Percentiles rank a stretch among this genome's conserved stretches.
phyloP scores from a whole-genome alignment of 2,329 filamentous ascomycete species.

The Diatrype stigma region DNA sequence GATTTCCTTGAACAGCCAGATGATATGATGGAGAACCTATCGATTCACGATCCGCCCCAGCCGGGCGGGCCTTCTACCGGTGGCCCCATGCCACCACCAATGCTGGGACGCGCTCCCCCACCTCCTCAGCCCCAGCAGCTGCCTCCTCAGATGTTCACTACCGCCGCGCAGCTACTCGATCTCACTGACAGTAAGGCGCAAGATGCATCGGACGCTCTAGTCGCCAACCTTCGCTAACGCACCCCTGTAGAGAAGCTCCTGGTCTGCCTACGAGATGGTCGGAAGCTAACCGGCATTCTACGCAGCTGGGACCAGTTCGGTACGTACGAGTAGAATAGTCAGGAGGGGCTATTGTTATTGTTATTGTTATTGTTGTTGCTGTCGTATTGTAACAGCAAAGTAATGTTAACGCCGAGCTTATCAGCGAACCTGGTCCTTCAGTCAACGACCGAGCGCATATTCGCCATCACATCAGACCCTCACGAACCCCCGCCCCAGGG shows the following conservation, averaged over 20 bases:
- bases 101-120: constrained; percentile 22
- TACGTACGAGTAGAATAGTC: constrained; percentile 39
- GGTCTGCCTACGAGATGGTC: constrained; percentile 84
- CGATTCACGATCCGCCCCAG: constrained; percentile 44
- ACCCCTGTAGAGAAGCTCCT: constrained; percentile 78
- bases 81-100: constrained; percentile 21
- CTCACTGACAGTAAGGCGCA: constrained; percentile 84
- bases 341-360: too few species aligned
- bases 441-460: constrained; percentile 86
- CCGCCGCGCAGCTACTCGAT: constrained; percentile 90
- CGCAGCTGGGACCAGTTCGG: constrained; percentile 98
- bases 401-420: constrained; percentile 7
- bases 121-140: constrained; percentile 57
- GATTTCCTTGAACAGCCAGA: constrained; percentile 13
- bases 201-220: constrained; percentile 2
- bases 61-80: constrained; percentile 26
- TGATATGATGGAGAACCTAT: constrained; percentile 51
- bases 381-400: too few species aligned
- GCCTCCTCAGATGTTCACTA: constrained; percentile 97
- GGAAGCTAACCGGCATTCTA: constrained; percentile 88
- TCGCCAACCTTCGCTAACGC: constrained; percentile 17
- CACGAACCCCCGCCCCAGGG: constrained; percentile 34
- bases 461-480: constrained; percentile 39
- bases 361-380: too few species aligned
- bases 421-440: constrained; percentile 92